Evolutionary conservation across 768 basidiomycete species (phyloP).

Genomic region (Harrya chromipes): DNA sequence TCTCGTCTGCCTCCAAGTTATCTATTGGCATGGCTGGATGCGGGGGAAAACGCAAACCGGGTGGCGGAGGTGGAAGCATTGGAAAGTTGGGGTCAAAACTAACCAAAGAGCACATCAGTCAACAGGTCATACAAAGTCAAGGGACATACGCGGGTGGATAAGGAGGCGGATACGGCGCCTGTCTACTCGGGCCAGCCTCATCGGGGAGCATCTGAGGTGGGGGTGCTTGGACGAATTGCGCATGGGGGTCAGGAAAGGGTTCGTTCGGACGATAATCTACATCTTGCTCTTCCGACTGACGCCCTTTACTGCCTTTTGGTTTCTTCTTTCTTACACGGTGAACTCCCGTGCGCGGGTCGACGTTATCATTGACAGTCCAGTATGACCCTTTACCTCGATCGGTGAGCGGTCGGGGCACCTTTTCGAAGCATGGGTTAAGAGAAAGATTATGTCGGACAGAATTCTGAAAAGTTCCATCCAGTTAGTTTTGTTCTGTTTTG

Average conservation of each 20-base stretch:
- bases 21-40: constrained; percentile 57
- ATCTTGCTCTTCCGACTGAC: constrained; percentile 56
- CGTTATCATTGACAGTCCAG: constrained; percentile 90
- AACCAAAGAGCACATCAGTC: constrained; percentile 14
- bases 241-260: constrained; percentile 53
- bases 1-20: constrained; percentile 72
- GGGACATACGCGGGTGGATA: constrained; percentile 51
- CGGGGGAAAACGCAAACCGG: constrained; percentile 64
- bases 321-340: constrained; percentile 90
- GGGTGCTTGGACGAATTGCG: constrained; percentile 51
- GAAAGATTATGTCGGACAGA: constrained; percentile 90
- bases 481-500: constrained; percentile 32
- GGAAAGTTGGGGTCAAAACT: constrained; percentile 76
- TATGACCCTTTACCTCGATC: constrained; percentile 90
- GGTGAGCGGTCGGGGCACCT: constrained; percentile 86
- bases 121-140: neutral
- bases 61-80: constrained; percentile 51
- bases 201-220: constrained; percentile 54
- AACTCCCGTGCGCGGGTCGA: constrained; percentile 85
- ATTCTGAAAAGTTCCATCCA: constrained; percentile 48
- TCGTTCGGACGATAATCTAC: constrained; percentile 62
- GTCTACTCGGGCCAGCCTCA: constrained; percentile 58
- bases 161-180: constrained; percentile 57
- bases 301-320: constrained; percentile 51
- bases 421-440: constrained; percentile 88